Conservation (phyloP, 805 yeast species). For the Phaffomyces opuntiae region DNA sequence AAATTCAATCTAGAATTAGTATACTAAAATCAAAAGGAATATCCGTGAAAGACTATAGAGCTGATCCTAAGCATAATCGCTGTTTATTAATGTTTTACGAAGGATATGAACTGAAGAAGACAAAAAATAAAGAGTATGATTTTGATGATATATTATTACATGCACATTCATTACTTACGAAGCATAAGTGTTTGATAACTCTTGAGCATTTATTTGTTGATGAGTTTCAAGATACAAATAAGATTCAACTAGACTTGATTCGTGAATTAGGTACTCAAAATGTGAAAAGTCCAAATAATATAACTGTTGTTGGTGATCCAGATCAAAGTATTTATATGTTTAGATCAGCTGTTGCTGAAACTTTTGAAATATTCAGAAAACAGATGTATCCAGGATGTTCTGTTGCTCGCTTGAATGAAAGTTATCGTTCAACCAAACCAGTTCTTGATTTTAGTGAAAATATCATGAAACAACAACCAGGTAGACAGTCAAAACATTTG, state of each 20-base stretch:
- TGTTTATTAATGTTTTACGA: slow-evolving; percentile 37
- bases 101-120: slow-evolving; percentile 45
- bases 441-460: slow-evolving; percentile 60
- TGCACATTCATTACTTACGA: slow-evolving; percentile 42
- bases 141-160: slow-evolving; percentile 76
- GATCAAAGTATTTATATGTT: slow-evolving; percentile 93
- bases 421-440: slow-evolving; percentile 72
- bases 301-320: slow-evolving; percentile 93
- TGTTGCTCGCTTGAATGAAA: slow-evolving; percentile 47
- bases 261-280: slow-evolving; percentile 40
- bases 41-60: slow-evolving; percentile 33
- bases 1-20: slow-evolving; percentile 34
- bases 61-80: slow-evolving; percentile 21
- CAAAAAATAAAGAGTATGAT: slow-evolving; percentile 45
- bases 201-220: slow-evolving; percentile 77
- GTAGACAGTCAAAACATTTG: slow-evolving; percentile 37
- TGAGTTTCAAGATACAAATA: slow-evolving; percentile 91
- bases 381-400: slow-evolving; percentile 28
- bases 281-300: slow-evolving; percentile 36
- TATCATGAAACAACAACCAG: slow-evolving; percentile 54
- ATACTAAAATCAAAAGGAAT: slow-evolving; percentile 48
- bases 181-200: slow-evolving; percentile 11
- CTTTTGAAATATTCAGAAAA: slow-evolving; percentile 50
- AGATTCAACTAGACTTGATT: slow-evolving; percentile 66
- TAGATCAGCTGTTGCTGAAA: slow-evolving; percentile 67